Evolutionary conservation across 2,329 filamentous ascomycete genomes (phyloP), one percentile per base, ranked within the genome.

Genomic region (Ceratocystis colombiana): DNA sequence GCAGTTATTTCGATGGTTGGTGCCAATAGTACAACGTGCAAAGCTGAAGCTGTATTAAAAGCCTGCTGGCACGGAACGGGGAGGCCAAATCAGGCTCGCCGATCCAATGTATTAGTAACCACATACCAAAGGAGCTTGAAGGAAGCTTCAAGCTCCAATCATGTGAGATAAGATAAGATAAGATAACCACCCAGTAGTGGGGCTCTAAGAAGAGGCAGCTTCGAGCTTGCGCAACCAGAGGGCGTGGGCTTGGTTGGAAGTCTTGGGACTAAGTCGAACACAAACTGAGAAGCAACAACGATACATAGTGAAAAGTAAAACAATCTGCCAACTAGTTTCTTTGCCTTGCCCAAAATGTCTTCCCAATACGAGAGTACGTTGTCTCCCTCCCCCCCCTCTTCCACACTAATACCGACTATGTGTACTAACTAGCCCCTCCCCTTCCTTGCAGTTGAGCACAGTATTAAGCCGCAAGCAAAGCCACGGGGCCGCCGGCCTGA

Each of bases 361-460:
- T 83, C 78, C 20, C 82, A 81, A 70, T 84, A 84, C 74, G 82
- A 84, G 78, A 76, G 82, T 80, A 73, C 62, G 68, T 66, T 28
- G 55, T 55, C 62, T 69, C 46, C 33, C 22, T 70, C 69, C 67
- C 66, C 25, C 41, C 66, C 45, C 20, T 25, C 46, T 64, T 5
- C 64, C 64, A 20, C 57, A 44, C 55, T 55, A 12, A 41, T 12
- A 41, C 37, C 37, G 3, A 41, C 37, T 10, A 1, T 12, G 12
- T 41, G 37, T 41, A 41, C 37, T 41, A 12, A 41, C 37, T 15
- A 15, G 12, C 28, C 46, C 61, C 50, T 48, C 20, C 17, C 25
- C 44, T 33, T 33, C 55, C 30, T 10, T 50, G 5, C 69, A 87
- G 84, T 87, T 73, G 84, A 87, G 73, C 84, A 87, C 76, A 66